These are phyloP conservation scores for Hypoxylon sp. DNA, from an alignment of 2,329 filamentous ascomycete genomes.

Conservation along the genomic window DNA sequence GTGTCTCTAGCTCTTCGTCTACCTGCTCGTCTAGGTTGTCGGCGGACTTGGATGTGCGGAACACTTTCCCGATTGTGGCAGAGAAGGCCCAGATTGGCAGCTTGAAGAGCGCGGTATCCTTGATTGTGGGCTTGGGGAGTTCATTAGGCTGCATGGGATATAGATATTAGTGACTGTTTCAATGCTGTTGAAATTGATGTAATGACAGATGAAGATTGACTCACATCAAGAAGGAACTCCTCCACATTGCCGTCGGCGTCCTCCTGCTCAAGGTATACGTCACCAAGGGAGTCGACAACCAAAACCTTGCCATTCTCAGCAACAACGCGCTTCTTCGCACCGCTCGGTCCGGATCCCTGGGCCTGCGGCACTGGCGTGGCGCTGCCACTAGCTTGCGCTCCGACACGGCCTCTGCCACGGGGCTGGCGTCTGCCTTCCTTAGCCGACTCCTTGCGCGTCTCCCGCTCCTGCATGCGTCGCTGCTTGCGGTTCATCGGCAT, in stretches of 20 bases:
- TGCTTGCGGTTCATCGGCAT: slow-evolving; percentile 84
- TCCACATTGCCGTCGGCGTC: slow-evolving; percentile 87
- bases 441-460: slow-evolving; percentile 78
- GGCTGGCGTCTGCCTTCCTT: slow-evolving; percentile 66
- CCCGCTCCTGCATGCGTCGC: slow-evolving; percentile 89
- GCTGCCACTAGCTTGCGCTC: slow-evolving; percentile 60
- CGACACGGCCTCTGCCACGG: slow-evolving; percentile 55
- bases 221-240: slow-evolving; percentile 90
- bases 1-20: slow-evolving; percentile 48
- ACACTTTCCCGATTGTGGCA: slow-evolving; percentile 66
- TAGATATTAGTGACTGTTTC: slow-evolving; percentile 23
- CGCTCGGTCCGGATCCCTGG: slow-evolving; percentile 72
- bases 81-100: slow-evolving; percentile 82
- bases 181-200: slow-evolving; percentile 31
- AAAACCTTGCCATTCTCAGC: slow-evolving; percentile 96
- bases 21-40: slow-evolving; percentile 55
- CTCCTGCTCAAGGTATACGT: slow-evolving; percentile 94
- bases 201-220: slow-evolving; percentile 55
- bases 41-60: slow-evolving; percentile 54
- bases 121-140: slow-evolving; percentile 81
- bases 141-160: slow-evolving; percentile 75
- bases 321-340: slow-evolving; percentile 87
- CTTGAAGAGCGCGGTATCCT: slow-evolving; percentile 85
- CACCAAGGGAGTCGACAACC: slow-evolving; percentile 90
- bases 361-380: slow-evolving; percentile 69